phyloP scores from a whole-genome alignment of 2,329 filamentous ascomycete species.

The Talaromyces sp. region DNA sequence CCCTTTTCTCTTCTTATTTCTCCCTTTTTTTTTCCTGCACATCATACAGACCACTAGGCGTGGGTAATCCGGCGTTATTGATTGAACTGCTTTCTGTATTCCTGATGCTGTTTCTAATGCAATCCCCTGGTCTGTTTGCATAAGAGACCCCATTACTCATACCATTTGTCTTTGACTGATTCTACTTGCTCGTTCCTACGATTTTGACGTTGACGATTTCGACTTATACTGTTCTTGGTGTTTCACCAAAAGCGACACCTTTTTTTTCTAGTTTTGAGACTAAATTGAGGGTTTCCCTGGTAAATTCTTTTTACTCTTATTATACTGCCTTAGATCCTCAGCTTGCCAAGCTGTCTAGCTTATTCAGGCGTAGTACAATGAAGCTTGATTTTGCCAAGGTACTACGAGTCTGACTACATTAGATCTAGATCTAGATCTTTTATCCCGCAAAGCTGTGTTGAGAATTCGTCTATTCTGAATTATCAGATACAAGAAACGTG shows the following conservation, averaged over 20 bases:
- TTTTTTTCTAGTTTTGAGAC: slow-evolving; percentile 1
- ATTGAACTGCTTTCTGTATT: not conserved
- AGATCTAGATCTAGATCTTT: too few species aligned
- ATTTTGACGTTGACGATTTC: slow-evolving; percentile 7
- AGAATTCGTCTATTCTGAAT: not conserved
- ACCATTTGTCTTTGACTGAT: not conserved
- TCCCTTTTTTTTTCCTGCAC: slow-evolving; percentile 10
- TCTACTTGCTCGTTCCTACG: not conserved
- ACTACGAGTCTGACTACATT: too few species aligned
- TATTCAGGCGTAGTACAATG: too few species aligned
- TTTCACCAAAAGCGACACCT: slow-evolving; percentile 3
- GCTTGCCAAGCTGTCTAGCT: too few species aligned
- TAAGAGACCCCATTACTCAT: not conserved
- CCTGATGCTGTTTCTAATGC: not conserved
- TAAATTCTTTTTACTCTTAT: not conserved
- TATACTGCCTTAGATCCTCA: too few species aligned
- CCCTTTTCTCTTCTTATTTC: slow-evolving; percentile 7
- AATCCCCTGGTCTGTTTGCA: not conserved
- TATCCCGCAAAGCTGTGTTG: too few species aligned
- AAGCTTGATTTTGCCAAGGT: too few species aligned
- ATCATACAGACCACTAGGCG: slow-evolving; percentile 29
- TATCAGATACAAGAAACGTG: not conserved
- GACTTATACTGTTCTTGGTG: slow-evolving; percentile 1
- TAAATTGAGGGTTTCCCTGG: slow-evolving; percentile 2
- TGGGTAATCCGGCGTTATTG: slow-evolving; percentile 36